Evolutionary conservation across 495 filamentous ascomycete genomes (phyloP).

Genomic region (Cercophora sp.): DNA sequence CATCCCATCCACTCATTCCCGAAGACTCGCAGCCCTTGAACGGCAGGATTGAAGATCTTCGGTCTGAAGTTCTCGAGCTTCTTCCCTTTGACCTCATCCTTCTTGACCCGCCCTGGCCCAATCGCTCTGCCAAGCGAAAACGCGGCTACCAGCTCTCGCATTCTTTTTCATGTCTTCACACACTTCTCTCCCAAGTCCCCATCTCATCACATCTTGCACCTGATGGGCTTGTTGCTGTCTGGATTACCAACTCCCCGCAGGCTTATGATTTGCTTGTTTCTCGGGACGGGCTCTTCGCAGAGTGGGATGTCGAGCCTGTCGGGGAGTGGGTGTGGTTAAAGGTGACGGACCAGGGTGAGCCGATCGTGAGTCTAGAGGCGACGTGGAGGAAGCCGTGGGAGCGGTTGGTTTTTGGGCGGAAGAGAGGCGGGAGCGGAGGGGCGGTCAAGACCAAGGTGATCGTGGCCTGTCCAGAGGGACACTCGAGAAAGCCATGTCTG

Average conservation of each 20-base stretch:
- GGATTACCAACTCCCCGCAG: conserved; percentile 79
- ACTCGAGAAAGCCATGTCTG: conserved; percentile 79
- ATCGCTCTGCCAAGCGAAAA: conserved; percentile 74
- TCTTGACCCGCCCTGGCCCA: conserved; percentile 93
- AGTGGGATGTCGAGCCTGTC: conserved; percentile 58
- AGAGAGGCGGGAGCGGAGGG: conserved; percentile 16
- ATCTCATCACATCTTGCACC: conserved; percentile 52
- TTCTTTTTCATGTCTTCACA: conserved; percentile 31
- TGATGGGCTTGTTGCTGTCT: conserved; percentile 65
- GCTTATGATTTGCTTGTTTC: conserved; percentile 54
- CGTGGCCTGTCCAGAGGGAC: conserved; percentile 78
- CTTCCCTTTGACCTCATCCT: conserved; percentile 68
- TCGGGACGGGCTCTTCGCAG: conserved; percentile 47
- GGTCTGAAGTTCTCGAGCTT: conserved; percentile 34
- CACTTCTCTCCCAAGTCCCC: conserved; percentile 49
- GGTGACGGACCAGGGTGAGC: conserved; percentile 64
- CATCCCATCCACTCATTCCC: conserved; percentile 19
- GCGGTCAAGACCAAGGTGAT: conserved; percentile 46
- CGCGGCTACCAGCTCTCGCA: conserved; percentile 55
- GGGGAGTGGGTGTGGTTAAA: conserved; percentile 97
- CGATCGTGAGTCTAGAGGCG: conserved; percentile 63
- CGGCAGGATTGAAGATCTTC: conserved; percentile 38
- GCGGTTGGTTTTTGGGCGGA: conserved; percentile 66
- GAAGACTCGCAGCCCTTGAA: conserved; percentile 31
- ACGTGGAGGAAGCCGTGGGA: conserved; percentile 85